phyloP scores from a whole-genome alignment of 352 stramenopile genomes.

The Phytophthora agathidicida region DNA sequence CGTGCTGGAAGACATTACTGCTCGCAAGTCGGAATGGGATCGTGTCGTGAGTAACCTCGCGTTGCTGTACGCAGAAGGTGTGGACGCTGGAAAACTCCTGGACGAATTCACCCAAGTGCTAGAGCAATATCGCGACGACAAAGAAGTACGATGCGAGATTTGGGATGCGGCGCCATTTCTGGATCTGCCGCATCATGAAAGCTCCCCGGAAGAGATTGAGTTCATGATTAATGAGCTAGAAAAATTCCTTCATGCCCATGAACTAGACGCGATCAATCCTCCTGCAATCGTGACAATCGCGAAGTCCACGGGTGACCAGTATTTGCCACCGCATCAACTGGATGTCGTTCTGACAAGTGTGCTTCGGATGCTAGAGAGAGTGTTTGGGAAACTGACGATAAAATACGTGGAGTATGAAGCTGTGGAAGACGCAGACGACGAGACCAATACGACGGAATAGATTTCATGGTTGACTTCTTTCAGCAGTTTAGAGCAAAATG shows the following conservation, averaged over 20 bases:
- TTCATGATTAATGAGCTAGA: conserved; percentile 43
- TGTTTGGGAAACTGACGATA: conserved; percentile 38
- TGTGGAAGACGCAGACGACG: conserved; percentile 8
- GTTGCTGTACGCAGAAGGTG: conserved; percentile 37
- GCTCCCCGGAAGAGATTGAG: conserved; percentile 55
- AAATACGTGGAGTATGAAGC: conserved; percentile 64
- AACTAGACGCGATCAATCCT: conserved; percentile 22
- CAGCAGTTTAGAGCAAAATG: conserved; percentile 38
- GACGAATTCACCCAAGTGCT: conserved; percentile 29
- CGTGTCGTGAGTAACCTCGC: conserved; percentile 16
- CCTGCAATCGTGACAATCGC: conserved; percentile 86
- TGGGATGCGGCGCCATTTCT: conserved; percentile 63
- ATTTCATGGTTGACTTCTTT: background rate
- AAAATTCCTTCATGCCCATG: conserved; percentile 35
- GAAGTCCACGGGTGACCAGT: conserved; percentile 79
- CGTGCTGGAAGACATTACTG: conserved; percentile 5
- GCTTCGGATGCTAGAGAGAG: conserved; percentile 50
- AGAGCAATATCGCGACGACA: conserved; percentile 24
- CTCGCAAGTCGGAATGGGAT: conserved; percentile 9
- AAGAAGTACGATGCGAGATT: conserved; percentile 31
- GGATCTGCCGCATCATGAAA: conserved; percentile 74
- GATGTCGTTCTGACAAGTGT: conserved; percentile 51
- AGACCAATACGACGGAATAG: conserved; percentile 7
- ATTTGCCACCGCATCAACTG: conserved; percentile 68
- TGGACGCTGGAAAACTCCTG: conserved; percentile 24